Conservation (phyloP, 2,329 filamentous ascomycete species). For the Exserohilum rostratum region DNA sequence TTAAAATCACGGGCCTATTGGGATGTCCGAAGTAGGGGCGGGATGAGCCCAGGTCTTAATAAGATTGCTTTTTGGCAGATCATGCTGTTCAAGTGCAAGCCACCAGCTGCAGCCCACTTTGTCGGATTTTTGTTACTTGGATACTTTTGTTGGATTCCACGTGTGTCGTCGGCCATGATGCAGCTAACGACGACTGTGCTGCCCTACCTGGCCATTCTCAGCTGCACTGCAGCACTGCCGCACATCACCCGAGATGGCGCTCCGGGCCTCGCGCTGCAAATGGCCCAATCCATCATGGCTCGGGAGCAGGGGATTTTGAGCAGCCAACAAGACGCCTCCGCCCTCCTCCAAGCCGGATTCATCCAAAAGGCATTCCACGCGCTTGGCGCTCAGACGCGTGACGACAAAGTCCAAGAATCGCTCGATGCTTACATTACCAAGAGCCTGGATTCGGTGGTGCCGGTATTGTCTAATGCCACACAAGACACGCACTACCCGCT, state of each 20-base stretch:
- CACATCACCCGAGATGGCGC: neutral
- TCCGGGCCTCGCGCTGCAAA: constrained; percentile 21
- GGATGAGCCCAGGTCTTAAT: too few species aligned
- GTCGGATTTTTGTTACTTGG: neutral
- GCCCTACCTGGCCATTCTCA: neutral
- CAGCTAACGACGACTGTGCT: neutral
- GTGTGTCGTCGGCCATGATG: neutral
- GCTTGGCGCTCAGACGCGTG: constrained; percentile 19
- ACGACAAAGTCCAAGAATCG: constrained; percentile 2
- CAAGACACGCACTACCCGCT: constrained; percentile 30
- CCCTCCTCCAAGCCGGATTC: constrained; percentile 39
- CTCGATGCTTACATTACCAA: constrained; percentile 18
- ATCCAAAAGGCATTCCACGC: constrained; percentile 42
- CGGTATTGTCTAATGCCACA: constrained; percentile 23
- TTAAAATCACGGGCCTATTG: too few species aligned
- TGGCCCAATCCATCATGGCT: constrained; percentile 41
- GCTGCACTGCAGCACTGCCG: neutral
- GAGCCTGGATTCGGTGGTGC: constrained; percentile 26
- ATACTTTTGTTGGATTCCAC: neutral
- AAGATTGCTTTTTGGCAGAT: neutral
- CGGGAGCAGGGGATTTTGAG: constrained; percentile 40
- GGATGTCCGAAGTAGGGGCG: neutral
- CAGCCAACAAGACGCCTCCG: constrained; percentile 23
- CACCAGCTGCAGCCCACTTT: neutral
- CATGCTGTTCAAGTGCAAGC: too few species aligned